Evolutionary conservation across 108 stramenopile genomes (phyloP).

Genomic region (Hondaea fermentalgiana): DNA sequence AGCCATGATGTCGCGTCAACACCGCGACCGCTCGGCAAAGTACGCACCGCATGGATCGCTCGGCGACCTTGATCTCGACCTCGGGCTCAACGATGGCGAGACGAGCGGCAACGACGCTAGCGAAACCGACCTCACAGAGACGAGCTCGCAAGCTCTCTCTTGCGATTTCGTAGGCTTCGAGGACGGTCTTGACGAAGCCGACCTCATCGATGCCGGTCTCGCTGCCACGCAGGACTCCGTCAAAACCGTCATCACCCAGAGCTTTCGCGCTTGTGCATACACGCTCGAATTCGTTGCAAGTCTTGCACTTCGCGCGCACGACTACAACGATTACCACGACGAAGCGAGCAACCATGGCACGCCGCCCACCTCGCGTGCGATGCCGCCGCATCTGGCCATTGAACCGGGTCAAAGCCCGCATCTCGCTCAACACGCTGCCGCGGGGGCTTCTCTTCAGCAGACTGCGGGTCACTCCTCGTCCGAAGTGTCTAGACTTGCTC

Average conservation of each 20-base stretch:
- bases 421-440: background rate
- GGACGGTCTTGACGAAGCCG: background rate
- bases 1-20: background rate
- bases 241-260: conserved; percentile 12
- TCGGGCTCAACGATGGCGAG: background rate
- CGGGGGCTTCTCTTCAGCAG: background rate
- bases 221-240: conserved; percentile 13
- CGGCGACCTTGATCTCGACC: too few relatives aligned
- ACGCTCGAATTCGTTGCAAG: background rate
- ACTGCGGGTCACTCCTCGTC: background rate
- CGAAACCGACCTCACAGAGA: background rate
- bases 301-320: background rate
- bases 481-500: background rate
- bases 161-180: background rate
- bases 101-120: background rate
- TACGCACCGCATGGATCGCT: too few relatives aligned
- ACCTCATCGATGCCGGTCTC: background rate
- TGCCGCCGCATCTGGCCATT: too few relatives aligned
- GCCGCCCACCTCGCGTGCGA: background rate
- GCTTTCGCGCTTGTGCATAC: conserved; percentile 5
- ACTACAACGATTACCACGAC: background rate
- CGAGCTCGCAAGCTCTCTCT: background rate
- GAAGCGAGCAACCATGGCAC: background rate
- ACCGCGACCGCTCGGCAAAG: too few relatives aligned
- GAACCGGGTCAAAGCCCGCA: too few relatives aligned